A percentile compares a stretch with the other conserved stretches of the same genome.
These are phyloP conservation scores for Termitomyces sp. DNA, from an alignment of 768 basidiomycete genomes.

Conservation along the genomic window DNA sequence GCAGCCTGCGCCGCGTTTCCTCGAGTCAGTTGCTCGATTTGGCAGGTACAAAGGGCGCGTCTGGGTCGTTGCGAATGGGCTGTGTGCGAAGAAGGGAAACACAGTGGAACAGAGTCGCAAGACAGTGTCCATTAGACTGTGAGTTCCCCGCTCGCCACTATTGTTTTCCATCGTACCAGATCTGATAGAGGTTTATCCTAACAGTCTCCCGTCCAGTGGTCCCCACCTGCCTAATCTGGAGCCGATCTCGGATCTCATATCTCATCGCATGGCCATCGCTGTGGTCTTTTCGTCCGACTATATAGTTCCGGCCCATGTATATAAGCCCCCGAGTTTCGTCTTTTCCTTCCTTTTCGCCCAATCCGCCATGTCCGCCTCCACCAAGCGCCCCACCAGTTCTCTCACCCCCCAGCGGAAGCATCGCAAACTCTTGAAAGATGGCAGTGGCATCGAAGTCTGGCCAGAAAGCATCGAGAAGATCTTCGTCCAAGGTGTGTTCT, in stretches of 20 bases:
- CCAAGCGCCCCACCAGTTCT: conserved; percentile 25
- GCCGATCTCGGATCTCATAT: conserved; percentile 50
- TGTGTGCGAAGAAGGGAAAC: neutral
- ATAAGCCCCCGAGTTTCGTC: conserved; percentile 27
- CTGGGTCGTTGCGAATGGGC: neutral
- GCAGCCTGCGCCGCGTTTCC: conserved; percentile 2
- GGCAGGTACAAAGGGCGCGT: conserved; percentile 31
- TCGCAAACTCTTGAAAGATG: conserved; percentile 81
- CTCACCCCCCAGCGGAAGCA: conserved; percentile 81
- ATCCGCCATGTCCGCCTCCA: conserved; percentile 23
- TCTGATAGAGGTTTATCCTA: conserved; percentile 19
- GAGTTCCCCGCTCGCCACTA: neutral
- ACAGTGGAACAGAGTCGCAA: too few species aligned
- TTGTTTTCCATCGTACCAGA: conserved; percentile 13
- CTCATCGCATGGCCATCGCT: conserved; percentile 17
- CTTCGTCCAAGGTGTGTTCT: conserved; percentile 65
- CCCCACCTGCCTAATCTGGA: conserved; percentile 46
- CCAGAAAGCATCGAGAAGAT: conserved; percentile 74
- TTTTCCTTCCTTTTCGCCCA: conserved; percentile 19
- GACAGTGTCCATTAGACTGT: neutral
- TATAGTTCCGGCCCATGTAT: conserved; percentile 31
- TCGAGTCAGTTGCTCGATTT: conserved; percentile 18
- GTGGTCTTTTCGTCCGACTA: conserved; percentile 25
- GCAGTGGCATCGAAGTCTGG: conserved; percentile 78
- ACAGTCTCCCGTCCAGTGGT: conserved; percentile 48